Evolutionary conservation across 192 early-diverging fungal genomes (phyloP).

Genomic region (Backusella tarrabulga): DNA sequence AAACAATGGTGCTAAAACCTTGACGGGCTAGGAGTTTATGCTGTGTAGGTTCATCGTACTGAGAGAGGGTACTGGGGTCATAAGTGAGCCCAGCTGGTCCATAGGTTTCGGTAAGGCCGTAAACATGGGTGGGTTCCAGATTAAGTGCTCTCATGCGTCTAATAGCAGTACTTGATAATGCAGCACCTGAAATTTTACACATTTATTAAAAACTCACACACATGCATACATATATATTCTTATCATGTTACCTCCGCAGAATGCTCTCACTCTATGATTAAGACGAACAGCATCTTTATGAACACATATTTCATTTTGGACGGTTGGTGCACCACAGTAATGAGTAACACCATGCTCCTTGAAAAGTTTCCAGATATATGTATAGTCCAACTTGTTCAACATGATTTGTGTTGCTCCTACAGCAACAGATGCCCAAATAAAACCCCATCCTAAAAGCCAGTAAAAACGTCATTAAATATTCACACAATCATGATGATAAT

Average conservation of each 20-base stretch:
- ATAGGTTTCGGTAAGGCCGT: conserved; percentile 63
- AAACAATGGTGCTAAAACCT: conserved; percentile 46
- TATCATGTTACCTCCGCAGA: conserved; percentile 19
- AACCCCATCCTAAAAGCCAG: conserved; percentile 35
- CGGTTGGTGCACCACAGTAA: conserved; percentile 58
- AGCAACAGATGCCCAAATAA: conserved; percentile 19
- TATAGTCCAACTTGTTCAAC: conserved; percentile 57
- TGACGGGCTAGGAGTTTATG: conserved; percentile 48
- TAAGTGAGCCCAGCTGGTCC: conserved; percentile 48
- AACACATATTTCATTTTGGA: conserved; percentile 53
- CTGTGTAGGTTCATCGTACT: conserved; percentile 31
- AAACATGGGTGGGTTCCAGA: conserved; percentile 55
- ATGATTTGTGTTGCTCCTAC: conserved; percentile 43
- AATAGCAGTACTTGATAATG: conserved; percentile 51
- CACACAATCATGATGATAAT: background rate
- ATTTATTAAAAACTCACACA: conserved; percentile 18
- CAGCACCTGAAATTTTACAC: conserved; percentile 45
- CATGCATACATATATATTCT: background rate
- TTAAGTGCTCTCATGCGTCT: conserved; percentile 46
- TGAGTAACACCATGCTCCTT: conserved; percentile 49
- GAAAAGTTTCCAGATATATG: conserved; percentile 50
- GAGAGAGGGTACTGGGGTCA: conserved; percentile 29
- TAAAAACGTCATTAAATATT: background rate
- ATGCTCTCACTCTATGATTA: background rate
- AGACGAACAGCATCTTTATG: conserved; percentile 42